Evolutionary conservation across 805 yeast genomes (phyloP).

Genomic region (Cyberlindnera bimundalis): DNA sequence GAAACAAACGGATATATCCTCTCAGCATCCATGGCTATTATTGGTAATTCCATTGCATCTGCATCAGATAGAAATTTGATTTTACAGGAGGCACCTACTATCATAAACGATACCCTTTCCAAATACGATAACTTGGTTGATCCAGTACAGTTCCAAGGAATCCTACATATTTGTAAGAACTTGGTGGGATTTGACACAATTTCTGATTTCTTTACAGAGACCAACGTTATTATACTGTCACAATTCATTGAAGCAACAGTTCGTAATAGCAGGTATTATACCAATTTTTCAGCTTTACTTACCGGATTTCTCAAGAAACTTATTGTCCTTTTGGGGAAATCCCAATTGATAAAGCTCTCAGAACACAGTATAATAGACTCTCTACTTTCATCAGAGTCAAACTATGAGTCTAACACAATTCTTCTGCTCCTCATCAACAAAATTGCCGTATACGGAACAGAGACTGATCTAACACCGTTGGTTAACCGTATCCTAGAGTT

Average conservation of each 20-base stretch:
- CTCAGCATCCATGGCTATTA: conserved; percentile 19
- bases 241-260: conserved; percentile 23
- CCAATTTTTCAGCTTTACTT: conserved; percentile 21
- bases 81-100: conserved; percentile 12
- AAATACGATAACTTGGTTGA: conserved; percentile 24
- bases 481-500: conserved; percentile 16
- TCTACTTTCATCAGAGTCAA: conserved; percentile 10
- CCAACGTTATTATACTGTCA: conserved; percentile 6
- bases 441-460: conserved; percentile 18
- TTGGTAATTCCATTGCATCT: conserved; percentile 27
- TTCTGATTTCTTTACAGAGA: conserved; percentile 13
- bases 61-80: conserved; percentile 14
- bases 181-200: conserved; percentile 16
- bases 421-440: conserved; percentile 21
- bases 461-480: conserved; percentile 7
- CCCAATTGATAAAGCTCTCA: conserved; percentile 6
- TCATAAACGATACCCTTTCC: conserved; percentile 12
- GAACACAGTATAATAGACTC: conserved; percentile 9
- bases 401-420: conserved; percentile 16
- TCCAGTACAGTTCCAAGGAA: conserved; percentile 28
- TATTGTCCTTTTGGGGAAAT: conserved; percentile 15
- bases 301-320: conserved; percentile 22
- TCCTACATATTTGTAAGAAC: conserved; percentile 23
- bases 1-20: conserved; percentile 24
- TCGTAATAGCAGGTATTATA: conserved; percentile 23